Percentiles rank a stretch among this genome's conserved stretches.
phyloP scores from a whole-genome alignment of 1,284 basidiomycete species.

The Exobasidium rhododendri region DNA sequence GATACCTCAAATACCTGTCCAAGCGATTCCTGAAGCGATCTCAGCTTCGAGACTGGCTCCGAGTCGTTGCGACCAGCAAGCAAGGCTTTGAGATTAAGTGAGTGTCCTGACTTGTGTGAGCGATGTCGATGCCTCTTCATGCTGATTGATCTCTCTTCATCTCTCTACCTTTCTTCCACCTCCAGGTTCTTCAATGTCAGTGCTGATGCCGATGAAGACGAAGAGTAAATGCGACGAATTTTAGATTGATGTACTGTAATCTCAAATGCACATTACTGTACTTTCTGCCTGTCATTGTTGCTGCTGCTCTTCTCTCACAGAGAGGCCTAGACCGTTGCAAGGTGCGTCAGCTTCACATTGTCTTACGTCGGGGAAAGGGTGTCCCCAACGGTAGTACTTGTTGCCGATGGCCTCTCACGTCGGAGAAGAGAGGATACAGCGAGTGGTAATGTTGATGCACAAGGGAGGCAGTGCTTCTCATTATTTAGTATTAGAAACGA shows the following conservation, averaged over 20 bases:
- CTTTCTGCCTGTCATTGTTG: no score
- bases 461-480: no score
- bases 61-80: constrained; percentile 56
- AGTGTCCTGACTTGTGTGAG: neutral
- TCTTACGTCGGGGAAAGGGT: no score
- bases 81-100: constrained; percentile 55
- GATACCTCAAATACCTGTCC: constrained; percentile 58
- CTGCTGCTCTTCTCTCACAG: no score
- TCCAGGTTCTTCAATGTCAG: constrained; percentile 55
- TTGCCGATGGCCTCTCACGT: no score
- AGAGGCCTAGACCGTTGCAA: no score
- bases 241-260: neutral
- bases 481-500: no score
- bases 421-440: no score
- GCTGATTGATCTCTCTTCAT: neutral
- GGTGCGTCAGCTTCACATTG: no score
- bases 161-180: neutral
- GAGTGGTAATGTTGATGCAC: no score
- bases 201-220: constrained; percentile 49
- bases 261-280: no score
- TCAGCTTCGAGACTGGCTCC: constrained; percentile 56
- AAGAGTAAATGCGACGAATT: constrained; percentile 17
- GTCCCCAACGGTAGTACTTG: no score
- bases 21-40: constrained; percentile 56
- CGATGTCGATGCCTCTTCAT: neutral